Evolutionary conservation across 2,329 filamentous ascomycete genomes (phyloP).

Genomic region (Fonsecaea erecta): DNA sequence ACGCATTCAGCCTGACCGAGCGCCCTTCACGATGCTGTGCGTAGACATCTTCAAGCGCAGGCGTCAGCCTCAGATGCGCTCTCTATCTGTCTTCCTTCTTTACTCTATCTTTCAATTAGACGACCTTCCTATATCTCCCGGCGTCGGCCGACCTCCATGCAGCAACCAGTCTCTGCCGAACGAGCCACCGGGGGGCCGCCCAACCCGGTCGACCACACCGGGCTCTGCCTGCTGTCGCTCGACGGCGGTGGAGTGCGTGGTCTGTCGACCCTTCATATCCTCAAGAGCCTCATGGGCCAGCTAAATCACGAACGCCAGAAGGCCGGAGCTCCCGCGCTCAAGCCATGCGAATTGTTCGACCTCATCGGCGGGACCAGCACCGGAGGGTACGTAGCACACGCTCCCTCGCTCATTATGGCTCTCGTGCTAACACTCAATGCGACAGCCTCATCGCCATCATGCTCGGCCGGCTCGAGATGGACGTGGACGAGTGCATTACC

Average conservation of each 20-base stretch:
- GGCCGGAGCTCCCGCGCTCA: conserved; percentile 11
- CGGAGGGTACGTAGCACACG: conserved; percentile 28
- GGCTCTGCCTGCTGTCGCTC: conserved; percentile 29
- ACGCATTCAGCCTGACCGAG: too few relatives aligned
- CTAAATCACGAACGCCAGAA: conserved; percentile 20
- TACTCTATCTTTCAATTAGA: too few relatives aligned
- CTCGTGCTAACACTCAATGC: conserved; percentile 13
- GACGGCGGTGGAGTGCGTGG: conserved; percentile 32
- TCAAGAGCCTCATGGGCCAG: conserved; percentile 24
- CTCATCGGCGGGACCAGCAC: conserved; percentile 34
- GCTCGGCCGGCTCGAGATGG: conserved; percentile 46
- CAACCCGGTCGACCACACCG: conserved; percentile 19
- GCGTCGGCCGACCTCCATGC: too few relatives aligned
- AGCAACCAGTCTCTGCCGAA: not conserved
- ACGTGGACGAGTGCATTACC: conserved; percentile 42
- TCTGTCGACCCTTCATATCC: conserved; percentile 30
- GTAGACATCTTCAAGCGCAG: too few relatives aligned
- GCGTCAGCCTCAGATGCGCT: too few relatives aligned
- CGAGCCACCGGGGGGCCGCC: not conserved
- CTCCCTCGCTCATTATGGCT: conserved; percentile 25
- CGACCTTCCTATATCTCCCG: too few relatives aligned
- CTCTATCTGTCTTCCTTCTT: too few relatives aligned
- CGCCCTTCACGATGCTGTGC: too few relatives aligned
- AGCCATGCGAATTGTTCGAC: conserved; percentile 33
- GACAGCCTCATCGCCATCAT: conserved; percentile 45